Base-by-base conservation (phyloP, 768 basidiomycete species). In the Leccinum uliginosum region DNA sequence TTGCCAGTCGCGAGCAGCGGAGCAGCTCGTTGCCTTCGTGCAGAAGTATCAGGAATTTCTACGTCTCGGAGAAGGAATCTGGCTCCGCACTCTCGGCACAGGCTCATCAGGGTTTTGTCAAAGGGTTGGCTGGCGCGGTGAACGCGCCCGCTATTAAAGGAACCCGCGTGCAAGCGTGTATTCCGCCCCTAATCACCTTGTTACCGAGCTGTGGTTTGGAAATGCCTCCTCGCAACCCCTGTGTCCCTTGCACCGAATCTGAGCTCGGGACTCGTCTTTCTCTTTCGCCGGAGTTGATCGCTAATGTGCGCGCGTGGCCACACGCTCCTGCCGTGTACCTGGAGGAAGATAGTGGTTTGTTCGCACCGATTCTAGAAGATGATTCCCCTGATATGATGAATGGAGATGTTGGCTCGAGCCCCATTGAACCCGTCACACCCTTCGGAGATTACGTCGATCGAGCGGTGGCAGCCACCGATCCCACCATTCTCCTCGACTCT, bases 141-240 rank as follows among this genome's bases (percentile, higher is more conserved):
- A 82, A 87, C 88, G 86, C 85, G 76, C 71, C 80, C 68, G 85
- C 83, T 76, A 89, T 87, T 87, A 89, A 90, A 88, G 88, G 88
- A 83, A 68, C 80, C 73, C 85, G 76, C 85, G 86, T 85, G 82
- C 79, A 89, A 82, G 85, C 86, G 84, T 85, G 85, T 78, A 80
- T 85, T 85, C 86, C 87, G 86, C 89, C 89, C 88, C 74, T 73
- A 62, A 78, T 62, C 24, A 66, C 69, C 34, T 66, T 71, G 29
- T 27, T 43, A 3, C 44, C 55, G 34, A 51, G 51, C 46, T 35
- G 54, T 51, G 47, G 27, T 57, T 49, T 49, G 15, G 61, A 65
- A 23, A 66, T 65, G 62, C 27, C 40, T 21, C 51, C 61, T 19
- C 35, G 15, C 24, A 50, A 45, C 27, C 19, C 26, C 61, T 73